phyloP scores from a whole-genome alignment of 306 rosid species.

The Sophora flavescens region DNA sequence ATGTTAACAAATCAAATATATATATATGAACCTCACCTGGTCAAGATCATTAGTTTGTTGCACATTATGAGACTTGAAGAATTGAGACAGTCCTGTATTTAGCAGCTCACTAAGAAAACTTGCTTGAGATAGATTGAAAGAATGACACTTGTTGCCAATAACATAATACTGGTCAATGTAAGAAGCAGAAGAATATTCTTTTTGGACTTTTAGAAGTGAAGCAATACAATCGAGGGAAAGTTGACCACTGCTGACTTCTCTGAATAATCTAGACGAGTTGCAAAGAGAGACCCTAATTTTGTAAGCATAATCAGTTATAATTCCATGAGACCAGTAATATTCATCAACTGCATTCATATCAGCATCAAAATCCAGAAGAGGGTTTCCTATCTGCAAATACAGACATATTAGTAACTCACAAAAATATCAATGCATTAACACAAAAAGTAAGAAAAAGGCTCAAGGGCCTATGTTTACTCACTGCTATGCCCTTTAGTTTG shows the following conservation, averaged over 20 bases:
- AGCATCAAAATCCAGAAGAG: conserved; percentile 44
- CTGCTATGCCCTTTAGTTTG: conserved; percentile 56
- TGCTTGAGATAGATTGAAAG: conserved; percentile 38
- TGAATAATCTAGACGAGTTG: conserved; percentile 26
- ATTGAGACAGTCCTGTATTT: background rate
- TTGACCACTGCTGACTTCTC: background rate
- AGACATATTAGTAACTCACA: background rate
- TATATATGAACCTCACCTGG: conserved; percentile 11
- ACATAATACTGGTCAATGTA: conserved; percentile 30
- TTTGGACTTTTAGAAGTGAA: background rate
- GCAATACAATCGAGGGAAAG: background rate
- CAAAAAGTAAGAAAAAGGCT: background rate
- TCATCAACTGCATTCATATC: conserved; percentile 41
- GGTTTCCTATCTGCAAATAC: conserved; percentile 53
- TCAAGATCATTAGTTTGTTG: background rate
- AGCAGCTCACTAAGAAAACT: conserved; percentile 1
- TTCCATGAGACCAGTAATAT: conserved; percentile 55
- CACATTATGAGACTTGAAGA: background rate
- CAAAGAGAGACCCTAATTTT: conserved; percentile 32
- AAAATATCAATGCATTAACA: background rate
- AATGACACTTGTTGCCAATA: conserved; percentile 34
- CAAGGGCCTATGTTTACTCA: conserved; percentile 39
- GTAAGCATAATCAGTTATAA: conserved; percentile 47
- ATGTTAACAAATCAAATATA: too few relatives aligned
- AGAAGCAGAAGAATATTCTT: conserved; percentile 1